Percentiles rank a stretch among this genome's conserved stretches.
Evolutionary conservation across 1,139 yeast genomes (phyloP).

Genomic region (Suhomyces maxii): DNA sequence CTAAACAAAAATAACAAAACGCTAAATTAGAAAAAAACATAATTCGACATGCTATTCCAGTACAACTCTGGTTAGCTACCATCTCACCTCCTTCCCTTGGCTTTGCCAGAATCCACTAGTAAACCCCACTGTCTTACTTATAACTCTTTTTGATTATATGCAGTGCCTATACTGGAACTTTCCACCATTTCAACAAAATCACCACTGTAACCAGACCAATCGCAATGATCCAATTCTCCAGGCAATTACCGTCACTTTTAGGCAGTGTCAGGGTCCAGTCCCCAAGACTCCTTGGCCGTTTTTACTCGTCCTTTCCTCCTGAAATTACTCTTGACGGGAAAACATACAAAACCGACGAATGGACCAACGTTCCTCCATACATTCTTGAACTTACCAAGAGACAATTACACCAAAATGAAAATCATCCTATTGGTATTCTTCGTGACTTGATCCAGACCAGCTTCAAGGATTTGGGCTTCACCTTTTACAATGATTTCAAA

Average conservation of each 20-base stretch:
- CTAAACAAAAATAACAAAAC: too few relatives aligned
- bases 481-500: constrained; percentile 75
- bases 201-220: too few relatives aligned
- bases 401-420: constrained; percentile 66
- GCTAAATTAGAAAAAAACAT: too few relatives aligned
- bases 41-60: too few relatives aligned
- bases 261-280: background rate
- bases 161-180: background rate
- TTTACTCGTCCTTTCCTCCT: constrained; percentile 22
- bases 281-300: background rate
- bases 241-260: background rate
- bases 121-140: too few relatives aligned
- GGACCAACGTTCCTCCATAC: constrained; percentile 84
- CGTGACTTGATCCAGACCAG: constrained; percentile 70
- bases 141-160: too few relatives aligned
- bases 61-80: background rate
- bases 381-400: constrained; percentile 71
- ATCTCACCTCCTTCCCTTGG: background rate
- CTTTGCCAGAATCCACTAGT: too few relatives aligned
- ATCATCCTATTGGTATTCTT: constrained; percentile 89
- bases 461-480: constrained; percentile 67
- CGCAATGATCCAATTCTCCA: background rate
- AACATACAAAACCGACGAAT: constrained; percentile 61
- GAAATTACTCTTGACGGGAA: constrained; percentile 49
- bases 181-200: background rate